A percentile compares a stretch with the other conserved stretches of the same genome.
These are phyloP conservation scores for Hymenoscyphus fructigenus DNA, from an alignment of 2,329 filamentous ascomycete species.

Conservation along the genomic window DNA sequence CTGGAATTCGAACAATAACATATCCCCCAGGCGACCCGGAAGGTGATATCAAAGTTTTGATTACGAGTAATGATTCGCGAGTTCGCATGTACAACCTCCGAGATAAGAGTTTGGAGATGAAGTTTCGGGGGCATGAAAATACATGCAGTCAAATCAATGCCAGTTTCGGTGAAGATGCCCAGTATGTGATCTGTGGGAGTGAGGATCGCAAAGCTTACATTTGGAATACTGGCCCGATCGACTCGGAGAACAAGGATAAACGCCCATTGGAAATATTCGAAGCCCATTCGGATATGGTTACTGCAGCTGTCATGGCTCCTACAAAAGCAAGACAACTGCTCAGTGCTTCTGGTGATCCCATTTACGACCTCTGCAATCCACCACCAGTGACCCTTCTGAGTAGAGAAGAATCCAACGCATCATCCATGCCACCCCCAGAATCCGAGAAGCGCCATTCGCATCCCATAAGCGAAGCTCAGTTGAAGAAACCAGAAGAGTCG, in stretches of 20 bases:
- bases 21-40: conserved; percentile 56
- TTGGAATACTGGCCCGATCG: conserved; percentile 68
- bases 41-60: conserved; percentile 73
- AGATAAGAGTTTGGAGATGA: conserved; percentile 81
- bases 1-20: conserved; percentile 77
- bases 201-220: conserved; percentile 90
- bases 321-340: conserved; percentile 74
- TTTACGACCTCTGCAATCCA: conserved; percentile 97
- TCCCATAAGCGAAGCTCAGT: conserved; percentile 33
- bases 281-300: conserved; percentile 85
- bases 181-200: conserved; percentile 87
- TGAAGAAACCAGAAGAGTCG: conserved; percentile 60
- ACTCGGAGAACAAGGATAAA: conserved; percentile 65
- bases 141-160: conserved; percentile 87
- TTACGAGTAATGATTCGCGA: conserved; percentile 94
- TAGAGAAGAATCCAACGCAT: conserved; percentile 60
- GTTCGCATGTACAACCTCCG: conserved; percentile 85
- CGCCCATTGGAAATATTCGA: conserved; percentile 86
- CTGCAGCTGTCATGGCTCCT: conserved; percentile 83
- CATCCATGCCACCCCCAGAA: conserved; percentile 41
- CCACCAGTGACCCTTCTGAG: conserved; percentile 82
- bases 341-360: conserved; percentile 75
- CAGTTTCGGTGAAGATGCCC: conserved; percentile 80
- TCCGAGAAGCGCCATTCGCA: conserved; percentile 31
- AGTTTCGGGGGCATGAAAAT: conserved; percentile 91